Evolutionary conservation across 305 asterid genomes (phyloP).

Genomic region (Fraxinus baroniana): DNA sequence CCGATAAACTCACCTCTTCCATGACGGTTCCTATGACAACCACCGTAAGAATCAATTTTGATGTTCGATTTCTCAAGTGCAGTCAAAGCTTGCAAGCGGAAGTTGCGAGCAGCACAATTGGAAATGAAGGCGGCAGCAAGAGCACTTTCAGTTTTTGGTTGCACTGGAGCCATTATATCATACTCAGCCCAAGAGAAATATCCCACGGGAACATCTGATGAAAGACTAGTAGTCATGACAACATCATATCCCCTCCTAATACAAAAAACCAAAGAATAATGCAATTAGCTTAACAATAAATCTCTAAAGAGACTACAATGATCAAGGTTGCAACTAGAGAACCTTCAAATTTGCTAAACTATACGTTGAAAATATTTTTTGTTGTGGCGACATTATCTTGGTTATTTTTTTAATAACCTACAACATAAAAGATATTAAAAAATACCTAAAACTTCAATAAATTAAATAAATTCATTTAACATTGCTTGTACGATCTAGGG

Average conservation of each 20-base stretch:
- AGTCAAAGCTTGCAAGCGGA: conserved; percentile 81
- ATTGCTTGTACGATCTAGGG: neutral
- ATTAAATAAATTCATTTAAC: neutral
- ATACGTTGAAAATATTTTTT: neutral
- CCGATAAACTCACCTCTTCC: conserved; percentile 60
- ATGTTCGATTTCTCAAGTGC: conserved; percentile 71
- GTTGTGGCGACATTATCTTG: neutral
- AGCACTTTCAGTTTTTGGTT: conserved; percentile 75
- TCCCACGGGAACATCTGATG: conserved; percentile 99
- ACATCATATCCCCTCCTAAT: conserved; percentile 73
- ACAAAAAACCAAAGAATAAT: neutral
- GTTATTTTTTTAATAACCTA: neutral
- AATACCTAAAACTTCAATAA: neutral
- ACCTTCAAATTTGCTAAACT: neutral
- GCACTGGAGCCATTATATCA: conserved; percentile 89
- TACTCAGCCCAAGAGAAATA: conserved; percentile 99
- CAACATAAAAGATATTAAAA: neutral
- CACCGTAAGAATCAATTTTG: conserved; percentile 87
- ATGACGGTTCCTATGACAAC: conserved; percentile 76
- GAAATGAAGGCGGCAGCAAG: conserved; percentile 95
- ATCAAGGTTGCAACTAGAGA: neutral
- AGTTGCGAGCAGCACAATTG: conserved; percentile 89
- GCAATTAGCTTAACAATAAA: neutral
- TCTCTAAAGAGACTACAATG: neutral
- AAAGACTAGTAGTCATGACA: conserved; percentile 97